phyloP scores from a whole-genome alignment of 805 yeast species.

The Sugiyamaella boreocaroliniensis region DNA sequence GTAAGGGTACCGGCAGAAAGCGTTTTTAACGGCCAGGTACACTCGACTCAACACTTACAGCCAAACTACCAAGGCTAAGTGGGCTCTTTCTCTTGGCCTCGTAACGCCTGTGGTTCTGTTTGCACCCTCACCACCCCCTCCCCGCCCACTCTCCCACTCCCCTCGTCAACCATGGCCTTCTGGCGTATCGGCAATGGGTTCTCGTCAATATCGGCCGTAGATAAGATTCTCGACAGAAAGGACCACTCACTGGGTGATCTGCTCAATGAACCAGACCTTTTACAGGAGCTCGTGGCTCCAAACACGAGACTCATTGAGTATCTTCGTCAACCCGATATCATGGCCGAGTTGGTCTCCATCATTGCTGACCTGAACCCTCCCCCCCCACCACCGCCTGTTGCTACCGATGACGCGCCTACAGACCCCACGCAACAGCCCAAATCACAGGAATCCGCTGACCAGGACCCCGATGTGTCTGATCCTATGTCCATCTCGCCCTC shows the following conservation, averaged over 20 bases:
- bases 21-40: background rate
- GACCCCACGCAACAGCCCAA: background rate
- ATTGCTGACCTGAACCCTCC: slow-evolving; percentile 12
- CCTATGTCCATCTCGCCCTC: background rate
- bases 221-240: slow-evolving; percentile 42
- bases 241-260: slow-evolving; percentile 43
- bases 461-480: background rate
- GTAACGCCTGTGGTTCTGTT: background rate
- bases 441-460: background rate
- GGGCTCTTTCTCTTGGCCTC: background rate
- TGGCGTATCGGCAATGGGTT: slow-evolving; percentile 60
- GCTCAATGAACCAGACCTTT: slow-evolving; percentile 66
- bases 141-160: background rate
- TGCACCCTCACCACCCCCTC: background rate
- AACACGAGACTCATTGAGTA: slow-evolving; percentile 72
- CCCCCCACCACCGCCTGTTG: background rate
- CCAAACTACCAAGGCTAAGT: background rate
- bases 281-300: slow-evolving; percentile 66
- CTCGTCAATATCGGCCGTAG: slow-evolving; percentile 48
- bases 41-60: background rate
- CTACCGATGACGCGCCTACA: background rate
- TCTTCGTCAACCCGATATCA: slow-evolving; percentile 68
- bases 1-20: background rate
- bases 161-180: slow-evolving; percentile 37
- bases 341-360: slow-evolving; percentile 49